Conservation (phyloP, 805 yeast genomes). For the Kazachstania africana region DNA sequence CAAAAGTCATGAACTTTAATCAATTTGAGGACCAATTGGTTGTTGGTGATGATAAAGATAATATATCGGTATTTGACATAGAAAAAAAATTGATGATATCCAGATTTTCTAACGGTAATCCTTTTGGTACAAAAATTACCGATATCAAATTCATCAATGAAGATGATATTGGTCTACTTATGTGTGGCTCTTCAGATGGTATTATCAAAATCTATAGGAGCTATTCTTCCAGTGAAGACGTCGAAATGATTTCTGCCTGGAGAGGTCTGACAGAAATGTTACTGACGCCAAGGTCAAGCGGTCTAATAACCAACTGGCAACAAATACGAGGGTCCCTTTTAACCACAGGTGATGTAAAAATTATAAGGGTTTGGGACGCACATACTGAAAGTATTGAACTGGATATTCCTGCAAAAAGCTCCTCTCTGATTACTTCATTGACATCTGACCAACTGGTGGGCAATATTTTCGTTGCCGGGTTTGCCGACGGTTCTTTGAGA, state of each 20-base stretch:
- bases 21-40: slow-evolving; percentile 83
- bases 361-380: slow-evolving; percentile 92
- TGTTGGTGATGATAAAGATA: slow-evolving; percentile 74
- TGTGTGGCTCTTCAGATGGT: slow-evolving; percentile 91
- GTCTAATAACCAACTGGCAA: slow-evolving; percentile 90
- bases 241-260: slow-evolving; percentile 77
- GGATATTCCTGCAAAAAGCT: slow-evolving; percentile 85
- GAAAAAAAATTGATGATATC: slow-evolving; percentile 41
- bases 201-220: slow-evolving; percentile 77
- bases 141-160: slow-evolving; percentile 82
- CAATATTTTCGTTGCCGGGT: slow-evolving; percentile 79
- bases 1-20: slow-evolving; percentile 65
- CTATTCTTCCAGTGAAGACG: slow-evolving; percentile 44
- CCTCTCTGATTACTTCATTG: slow-evolving; percentile 75
- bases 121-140: slow-evolving; percentile 79
- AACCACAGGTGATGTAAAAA: slow-evolving; percentile 90
- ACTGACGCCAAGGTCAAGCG: slow-evolving; percentile 69
- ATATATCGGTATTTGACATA: slow-evolving; percentile 86
- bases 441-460: slow-evolving; percentile 97
- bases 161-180: slow-evolving; percentile 74
- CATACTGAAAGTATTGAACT: slow-evolving; percentile 78
- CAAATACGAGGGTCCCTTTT: slow-evolving; percentile 84
- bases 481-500: slow-evolving; percentile 78
- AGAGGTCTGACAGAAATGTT: slow-evolving; percentile 81
- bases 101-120: slow-evolving; percentile 72